Percentiles rank a stretch among this genome's conserved stretches.
Evolutionary conservation across 495 filamentous ascomycete species (phyloP).

Genomic region (Neurospora sp.): DNA sequence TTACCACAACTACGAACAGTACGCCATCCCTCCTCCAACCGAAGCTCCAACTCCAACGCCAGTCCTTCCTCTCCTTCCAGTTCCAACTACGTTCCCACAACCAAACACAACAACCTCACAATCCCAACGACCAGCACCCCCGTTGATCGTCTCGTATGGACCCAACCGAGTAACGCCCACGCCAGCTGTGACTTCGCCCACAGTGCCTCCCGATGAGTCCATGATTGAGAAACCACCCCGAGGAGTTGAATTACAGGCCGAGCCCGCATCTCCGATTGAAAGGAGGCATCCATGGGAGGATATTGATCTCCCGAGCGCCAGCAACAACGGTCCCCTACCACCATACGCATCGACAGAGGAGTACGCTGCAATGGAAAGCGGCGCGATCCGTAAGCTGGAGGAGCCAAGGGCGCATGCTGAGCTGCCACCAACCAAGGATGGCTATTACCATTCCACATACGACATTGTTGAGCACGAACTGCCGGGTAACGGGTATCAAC

Average conservation of each 20-base stretch:
- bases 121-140: conserved; percentile 6
- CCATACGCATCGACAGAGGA: conserved; percentile 22
- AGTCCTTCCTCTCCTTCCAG: neutral
- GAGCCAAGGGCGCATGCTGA: conserved; percentile 21
- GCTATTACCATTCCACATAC: conserved; percentile 16
- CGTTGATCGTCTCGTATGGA: conserved; percentile 22
- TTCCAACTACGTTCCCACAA: neutral
- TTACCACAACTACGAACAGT: conserved; percentile 11
- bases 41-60: conserved; percentile 1
- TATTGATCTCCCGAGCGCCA: conserved; percentile 3
- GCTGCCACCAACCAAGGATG: conserved; percentile 27
- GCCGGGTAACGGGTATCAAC: conserved; percentile 12
- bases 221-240: conserved; percentile 5
- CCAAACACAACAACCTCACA: conserved; percentile 4
- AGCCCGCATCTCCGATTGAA: conserved; percentile 14
- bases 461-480: conserved; percentile 22
- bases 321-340: conserved; percentile 16
- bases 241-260: conserved; percentile 2
- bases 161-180: conserved; percentile 24
- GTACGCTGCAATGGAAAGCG: conserved; percentile 22
- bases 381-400: conserved; percentile 20
- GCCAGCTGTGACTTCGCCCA: conserved; percentile 15
- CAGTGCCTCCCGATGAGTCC: conserved; percentile 19
- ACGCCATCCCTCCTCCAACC: conserved; percentile 6
- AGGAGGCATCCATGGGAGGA: conserved; percentile 8